These are phyloP conservation scores for Ambrosiella cleistominuta DNA, from an alignment of 2,329 filamentous ascomycete genomes.

Conservation along the genomic window DNA sequence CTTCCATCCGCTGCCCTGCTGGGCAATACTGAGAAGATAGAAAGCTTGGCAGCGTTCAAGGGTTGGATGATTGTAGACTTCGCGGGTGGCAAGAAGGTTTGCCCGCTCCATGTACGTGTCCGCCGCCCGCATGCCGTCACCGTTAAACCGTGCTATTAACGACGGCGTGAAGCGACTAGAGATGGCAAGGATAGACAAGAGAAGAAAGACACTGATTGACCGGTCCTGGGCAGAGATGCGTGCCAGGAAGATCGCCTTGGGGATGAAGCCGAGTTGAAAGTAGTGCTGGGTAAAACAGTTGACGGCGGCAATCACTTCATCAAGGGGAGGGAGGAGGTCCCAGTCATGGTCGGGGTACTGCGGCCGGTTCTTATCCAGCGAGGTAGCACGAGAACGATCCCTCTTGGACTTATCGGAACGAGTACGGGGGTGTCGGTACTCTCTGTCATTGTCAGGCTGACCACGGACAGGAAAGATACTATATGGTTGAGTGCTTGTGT, in stretches of 20 bases:
- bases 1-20: slow-evolving; percentile 36
- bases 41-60: slow-evolving; percentile 41
- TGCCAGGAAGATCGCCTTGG: slow-evolving; percentile 32
- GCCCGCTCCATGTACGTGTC: slow-evolving; percentile 36
- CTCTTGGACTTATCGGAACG: slow-evolving; percentile 30
- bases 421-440: slow-evolving; percentile 37
- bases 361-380: neutral
- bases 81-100: slow-evolving; percentile 27
- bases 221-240: slow-evolving; percentile 29
- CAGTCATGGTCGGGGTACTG: slow-evolving; percentile 24
- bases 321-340: slow-evolving; percentile 31
- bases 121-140: slow-evolving; percentile 30
- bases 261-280: slow-evolving; percentile 42
- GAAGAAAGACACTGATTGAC: slow-evolving; percentile 35
- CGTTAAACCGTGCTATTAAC: slow-evolving; percentile 30
- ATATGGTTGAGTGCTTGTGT: neutral
- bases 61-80: slow-evolving; percentile 35
- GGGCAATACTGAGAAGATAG: slow-evolving; percentile 39
- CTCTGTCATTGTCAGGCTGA: slow-evolving; percentile 35
- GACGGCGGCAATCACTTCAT: slow-evolving; percentile 34
- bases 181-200: slow-evolving; percentile 37
- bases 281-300: slow-evolving; percentile 36
- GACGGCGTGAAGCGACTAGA: slow-evolving; percentile 36
- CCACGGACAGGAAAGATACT: slow-evolving; percentile 36
- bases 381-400: slow-evolving; percentile 15